Evolutionary conservation across 202 grass and related monocot species (phyloP).

Genomic region (Brachypodium distachyon): DNA sequence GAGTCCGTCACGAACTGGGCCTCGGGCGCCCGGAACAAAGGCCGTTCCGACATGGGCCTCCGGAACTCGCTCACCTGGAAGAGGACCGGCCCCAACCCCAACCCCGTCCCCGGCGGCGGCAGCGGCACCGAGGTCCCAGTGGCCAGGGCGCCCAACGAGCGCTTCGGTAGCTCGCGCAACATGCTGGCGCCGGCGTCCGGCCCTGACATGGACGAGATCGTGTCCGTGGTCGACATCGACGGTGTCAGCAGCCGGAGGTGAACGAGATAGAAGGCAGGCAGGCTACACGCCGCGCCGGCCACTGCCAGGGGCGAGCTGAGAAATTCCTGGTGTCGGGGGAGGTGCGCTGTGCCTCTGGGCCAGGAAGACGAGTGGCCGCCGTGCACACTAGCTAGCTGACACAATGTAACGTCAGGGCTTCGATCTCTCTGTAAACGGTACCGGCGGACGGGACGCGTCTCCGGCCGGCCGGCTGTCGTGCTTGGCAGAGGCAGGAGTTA

Average conservation of each 20-base stretch:
- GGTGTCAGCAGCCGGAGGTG: background rate
- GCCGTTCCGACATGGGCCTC: background rate
- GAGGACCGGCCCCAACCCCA: background rate
- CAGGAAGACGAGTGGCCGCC: background rate
- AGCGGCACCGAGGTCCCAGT: background rate
- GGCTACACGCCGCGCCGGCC: conserved; percentile 17
- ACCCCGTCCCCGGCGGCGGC: background rate
- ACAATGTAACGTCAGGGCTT: conserved; percentile 24
- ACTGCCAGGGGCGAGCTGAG: background rate
- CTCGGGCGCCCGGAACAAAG: background rate
- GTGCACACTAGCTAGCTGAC: background rate
- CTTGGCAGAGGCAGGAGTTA: background rate
- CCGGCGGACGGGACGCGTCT: conserved; percentile 11
- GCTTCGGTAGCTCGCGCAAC: background rate
- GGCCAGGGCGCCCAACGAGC: background rate
- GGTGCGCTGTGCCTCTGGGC: background rate
- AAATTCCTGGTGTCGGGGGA: conserved; percentile 17
- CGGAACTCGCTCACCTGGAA: background rate
- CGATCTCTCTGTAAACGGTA: conserved; percentile 6
- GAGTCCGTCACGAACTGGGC: conserved; percentile 16
- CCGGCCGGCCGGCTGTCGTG: background rate
- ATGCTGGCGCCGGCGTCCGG: background rate
- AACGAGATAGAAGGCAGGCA: background rate
- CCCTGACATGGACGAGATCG: conserved; percentile 6
- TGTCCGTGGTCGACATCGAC: background rate